Base-by-base conservation (phyloP, 1,139 yeast genomes). In the Taiozyma sp. region DNA sequence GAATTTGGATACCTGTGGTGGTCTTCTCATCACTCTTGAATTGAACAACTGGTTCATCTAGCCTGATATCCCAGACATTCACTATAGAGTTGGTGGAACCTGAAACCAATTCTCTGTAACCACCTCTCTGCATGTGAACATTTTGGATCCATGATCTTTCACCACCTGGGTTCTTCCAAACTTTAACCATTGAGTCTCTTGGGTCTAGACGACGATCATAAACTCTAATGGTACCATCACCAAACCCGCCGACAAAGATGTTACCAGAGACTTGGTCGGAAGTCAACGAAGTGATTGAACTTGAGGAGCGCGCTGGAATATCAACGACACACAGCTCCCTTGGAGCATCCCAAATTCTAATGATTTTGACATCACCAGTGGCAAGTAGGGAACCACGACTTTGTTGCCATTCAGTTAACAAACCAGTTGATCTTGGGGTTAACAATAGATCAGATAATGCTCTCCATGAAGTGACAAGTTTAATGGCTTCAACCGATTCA, bases 231-330 rank as follows among this genome's bases (percentile, higher is more conserved):
- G 90, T 82, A 14, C 99, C 99, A 67, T 95, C 98, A 42, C 87
- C 92, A 69, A 93, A 95, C 0, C 99, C 99, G 9, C 96, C 93
- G 39, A 89, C 83, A 60, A 93, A 81, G 2, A 90, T 78, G 63
- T 92, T 86, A n/a, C 99, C 98, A 0, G 96, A 90, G 12, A 93
- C 93, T 66, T 93, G 98, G 64, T 93, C 99, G 0, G 97, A 90
- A 0, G 98, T 91, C 51, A 93, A 74, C 0, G 96, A 79, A 0
- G 97, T 87, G 51, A 93, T 87, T 13, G 95, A 84, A n/a, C 95
- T 84, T 0, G 96, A 84, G 0, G 97, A 88, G 53, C 97, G 76
- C 0, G 96, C 96, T 0, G 98, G 97, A 48, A 93, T 86, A 64
- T 92, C 97, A 30, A 81, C 81, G 49, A 88, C 75, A 65, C 97